These are phyloP conservation scores for Aspergillus ruber DNA, from an alignment of 2,329 filamentous ascomycete species.

Conservation along the genomic window DNA sequence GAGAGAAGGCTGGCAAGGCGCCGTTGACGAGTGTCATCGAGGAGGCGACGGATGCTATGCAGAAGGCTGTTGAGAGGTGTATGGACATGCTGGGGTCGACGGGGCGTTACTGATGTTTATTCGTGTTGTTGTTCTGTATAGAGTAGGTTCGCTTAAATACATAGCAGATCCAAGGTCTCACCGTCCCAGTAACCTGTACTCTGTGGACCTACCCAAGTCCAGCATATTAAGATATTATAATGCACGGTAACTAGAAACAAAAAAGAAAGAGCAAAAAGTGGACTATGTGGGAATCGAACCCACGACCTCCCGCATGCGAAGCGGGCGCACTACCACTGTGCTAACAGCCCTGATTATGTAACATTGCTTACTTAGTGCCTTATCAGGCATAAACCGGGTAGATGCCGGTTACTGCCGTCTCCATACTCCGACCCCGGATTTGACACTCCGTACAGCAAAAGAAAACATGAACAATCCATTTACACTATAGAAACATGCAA, in stretches of 20 bases:
- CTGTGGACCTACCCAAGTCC: too few species aligned
- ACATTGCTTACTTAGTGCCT: background rate
- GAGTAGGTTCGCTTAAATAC: background rate
- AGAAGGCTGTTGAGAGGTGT: constrained; percentile 49
- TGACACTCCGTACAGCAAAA: background rate
- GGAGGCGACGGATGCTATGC: constrained; percentile 49
- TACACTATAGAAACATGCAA: constrained; percentile 23
- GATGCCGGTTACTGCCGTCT: too few species aligned
- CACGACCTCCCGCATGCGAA: constrained; percentile 21
- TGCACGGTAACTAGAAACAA: too few species aligned
- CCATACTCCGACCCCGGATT: too few species aligned
- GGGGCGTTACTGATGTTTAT: constrained; percentile 24
- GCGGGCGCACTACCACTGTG: constrained; percentile 22
- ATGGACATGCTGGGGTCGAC: constrained; percentile 46
- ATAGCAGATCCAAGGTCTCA: too few species aligned
- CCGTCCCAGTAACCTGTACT: too few species aligned
- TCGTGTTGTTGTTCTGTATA: background rate
- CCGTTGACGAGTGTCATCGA: constrained; percentile 51
- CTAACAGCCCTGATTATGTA: constrained; percentile 12
- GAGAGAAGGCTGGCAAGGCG: constrained; percentile 45
- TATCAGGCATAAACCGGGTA: too few species aligned
- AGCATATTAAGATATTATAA: too few species aligned
- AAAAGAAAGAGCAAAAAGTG: constrained; percentile 1
- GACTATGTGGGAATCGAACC: constrained; percentile 16
- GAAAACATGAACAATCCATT: constrained; percentile 10